A percentile compares a stretch with the other conserved stretches of the same genome.
phyloP scores from a whole-genome alignment of 2,329 filamentous ascomycete species.

The Pyrenophora tritici-repentis region DNA sequence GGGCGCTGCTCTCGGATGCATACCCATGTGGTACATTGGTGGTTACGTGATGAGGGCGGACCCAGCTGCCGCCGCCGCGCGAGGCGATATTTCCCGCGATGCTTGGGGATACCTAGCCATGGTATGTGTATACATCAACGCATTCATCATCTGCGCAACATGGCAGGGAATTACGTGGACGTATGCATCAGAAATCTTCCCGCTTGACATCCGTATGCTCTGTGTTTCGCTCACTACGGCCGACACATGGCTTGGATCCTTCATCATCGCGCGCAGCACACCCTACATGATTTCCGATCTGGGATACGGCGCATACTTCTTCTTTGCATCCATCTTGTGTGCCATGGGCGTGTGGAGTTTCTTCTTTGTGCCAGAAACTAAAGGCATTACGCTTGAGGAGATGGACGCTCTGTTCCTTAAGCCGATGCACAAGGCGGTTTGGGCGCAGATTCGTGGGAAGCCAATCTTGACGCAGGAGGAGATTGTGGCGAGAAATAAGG shows the following conservation, averaged over 20 bases:
- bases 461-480: constrained; percentile 24
- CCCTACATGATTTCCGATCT: constrained; percentile 47
- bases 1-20: constrained; percentile 55
- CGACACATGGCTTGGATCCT: constrained; percentile 48
- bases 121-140: constrained; percentile 61
- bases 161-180: constrained; percentile 53
- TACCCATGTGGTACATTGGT: constrained; percentile 59
- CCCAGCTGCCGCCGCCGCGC: constrained; percentile 51
- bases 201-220: constrained; percentile 48
- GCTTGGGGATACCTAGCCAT: constrained; percentile 60
- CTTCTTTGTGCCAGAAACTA: constrained; percentile 42
- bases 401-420: constrained; percentile 40
- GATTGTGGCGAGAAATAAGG: constrained; percentile 22
- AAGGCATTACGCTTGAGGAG: constrained; percentile 38
- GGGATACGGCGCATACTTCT: constrained; percentile 48
- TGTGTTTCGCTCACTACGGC: constrained; percentile 48
- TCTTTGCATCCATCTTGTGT: constrained; percentile 42
- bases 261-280: constrained; percentile 48
- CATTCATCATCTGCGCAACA: constrained; percentile 56
- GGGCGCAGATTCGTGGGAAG: constrained; percentile 34
- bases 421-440: constrained; percentile 38
- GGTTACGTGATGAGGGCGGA: constrained; percentile 60
- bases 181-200: constrained; percentile 57
- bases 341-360: constrained; percentile 41
- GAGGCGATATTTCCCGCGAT: constrained; percentile 50